Percentiles rank a stretch among this genome's conserved stretches.
phyloP scores from a whole-genome alignment of 2,329 filamentous ascomycete genomes.

The Talaromyces atroroseus region DNA sequence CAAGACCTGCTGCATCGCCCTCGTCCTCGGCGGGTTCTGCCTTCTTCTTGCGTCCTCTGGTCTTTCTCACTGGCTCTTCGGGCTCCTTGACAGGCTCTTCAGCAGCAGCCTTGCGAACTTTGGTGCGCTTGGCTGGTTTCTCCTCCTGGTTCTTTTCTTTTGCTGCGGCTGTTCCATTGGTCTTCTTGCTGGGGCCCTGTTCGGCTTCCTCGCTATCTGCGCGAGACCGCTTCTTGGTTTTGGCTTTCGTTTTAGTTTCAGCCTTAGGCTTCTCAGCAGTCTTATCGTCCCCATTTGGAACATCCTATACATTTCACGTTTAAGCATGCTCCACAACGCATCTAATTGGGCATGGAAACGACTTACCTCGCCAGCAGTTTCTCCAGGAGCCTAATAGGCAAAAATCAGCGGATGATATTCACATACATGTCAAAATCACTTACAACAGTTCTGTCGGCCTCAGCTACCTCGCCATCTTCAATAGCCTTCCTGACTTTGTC shows the following conservation, averaged over 20 bases:
- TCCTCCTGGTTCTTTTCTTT: slow-evolving; percentile 1
- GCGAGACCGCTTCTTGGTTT: slow-evolving; percentile 17
- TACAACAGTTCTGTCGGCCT: slow-evolving; percentile 86
- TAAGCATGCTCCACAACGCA: neutral
- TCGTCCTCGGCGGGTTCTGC: neutral
- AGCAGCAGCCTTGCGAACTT: neutral
- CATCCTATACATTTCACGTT: slow-evolving; percentile 43
- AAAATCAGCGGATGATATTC: neutral
- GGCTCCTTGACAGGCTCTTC: slow-evolving; percentile 23
- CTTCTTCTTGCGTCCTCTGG: slow-evolving; percentile 11
- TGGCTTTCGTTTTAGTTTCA: slow-evolving; percentile 14
- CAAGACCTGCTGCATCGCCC: neutral
- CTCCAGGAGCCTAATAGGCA: slow-evolving; percentile 52
- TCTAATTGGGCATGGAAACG: neutral
- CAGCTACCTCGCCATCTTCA: slow-evolving; percentile 70
- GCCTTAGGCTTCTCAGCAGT: slow-evolving; percentile 9
- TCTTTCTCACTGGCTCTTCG: slow-evolving; percentile 30
- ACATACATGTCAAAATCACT: slow-evolving; percentile 30
- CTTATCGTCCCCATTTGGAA: slow-evolving; percentile 31
- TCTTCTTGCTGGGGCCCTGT: slow-evolving; percentile 17
- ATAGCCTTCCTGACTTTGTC: slow-evolving; percentile 69
- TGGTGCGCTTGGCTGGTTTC: slow-evolving; percentile 10
- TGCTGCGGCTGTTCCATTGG: neutral
- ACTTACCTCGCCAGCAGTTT: slow-evolving; percentile 38
- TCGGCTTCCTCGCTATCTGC: slow-evolving; percentile 14